Evolutionary conservation across 139 green algal genomes (phyloP).

Genomic region (Chlorella sp.): DNA sequence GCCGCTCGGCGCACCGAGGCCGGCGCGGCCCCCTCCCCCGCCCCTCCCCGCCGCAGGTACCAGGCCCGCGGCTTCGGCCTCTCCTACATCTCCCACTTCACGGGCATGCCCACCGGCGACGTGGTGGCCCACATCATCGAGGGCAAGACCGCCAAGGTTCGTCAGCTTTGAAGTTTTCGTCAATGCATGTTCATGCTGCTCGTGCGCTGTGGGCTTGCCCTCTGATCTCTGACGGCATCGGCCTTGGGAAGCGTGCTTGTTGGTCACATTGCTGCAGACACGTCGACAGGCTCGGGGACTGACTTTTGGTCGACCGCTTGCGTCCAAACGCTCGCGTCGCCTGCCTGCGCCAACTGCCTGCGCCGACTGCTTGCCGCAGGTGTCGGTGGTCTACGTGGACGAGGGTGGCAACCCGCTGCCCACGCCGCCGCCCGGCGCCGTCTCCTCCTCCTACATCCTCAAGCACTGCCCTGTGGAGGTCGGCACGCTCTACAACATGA

Average conservation of each 20-base stretch:
- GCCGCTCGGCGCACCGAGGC: too few species aligned
- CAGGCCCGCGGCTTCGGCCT: constrained; percentile 65
- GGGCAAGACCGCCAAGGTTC: constrained; percentile 44
- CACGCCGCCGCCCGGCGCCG: constrained; percentile 37
- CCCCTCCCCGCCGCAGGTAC: constrained; percentile 53
- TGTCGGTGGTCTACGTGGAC: constrained; percentile 57
- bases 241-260: too few species aligned
- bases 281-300: too few species aligned
- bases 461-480: constrained; percentile 62
- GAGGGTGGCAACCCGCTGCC: constrained; percentile 59
- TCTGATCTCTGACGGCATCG: too few species aligned
- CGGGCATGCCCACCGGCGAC: constrained; percentile 76
- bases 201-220: too few species aligned
- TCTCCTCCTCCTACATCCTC: constrained; percentile 48
- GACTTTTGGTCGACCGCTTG: too few species aligned
- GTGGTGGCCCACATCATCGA: constrained; percentile 69
- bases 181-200: too few species aligned
- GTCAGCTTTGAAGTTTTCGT: too few species aligned
- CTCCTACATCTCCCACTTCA: constrained; percentile 65
- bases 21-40: neutral
- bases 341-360: too few species aligned
- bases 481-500: constrained; percentile 75
- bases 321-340: too few species aligned
- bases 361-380: too few species aligned
- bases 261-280: too few species aligned